Evolutionary conservation across 495 filamentous ascomycete species (phyloP).

Genomic region (Penicillium daleae): DNA sequence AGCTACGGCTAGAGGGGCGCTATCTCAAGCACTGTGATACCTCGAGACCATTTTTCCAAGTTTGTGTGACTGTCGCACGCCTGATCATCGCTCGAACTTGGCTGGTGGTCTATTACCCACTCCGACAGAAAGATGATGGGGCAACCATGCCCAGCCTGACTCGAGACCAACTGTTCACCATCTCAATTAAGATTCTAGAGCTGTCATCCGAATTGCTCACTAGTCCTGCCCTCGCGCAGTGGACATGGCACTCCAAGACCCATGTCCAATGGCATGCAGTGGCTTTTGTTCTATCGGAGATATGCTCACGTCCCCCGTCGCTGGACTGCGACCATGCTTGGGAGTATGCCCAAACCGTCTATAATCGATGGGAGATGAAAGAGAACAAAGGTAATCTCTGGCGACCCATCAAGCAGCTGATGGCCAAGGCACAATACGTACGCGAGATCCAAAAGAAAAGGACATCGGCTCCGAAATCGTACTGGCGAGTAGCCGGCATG

Average conservation of each 20-base stretch:
- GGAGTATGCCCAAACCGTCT: conserved; percentile 13
- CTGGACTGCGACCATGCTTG: conserved; percentile 15
- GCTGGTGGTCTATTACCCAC: conserved; percentile 66
- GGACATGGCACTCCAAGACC: conserved; percentile 80
- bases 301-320: conserved; percentile 22
- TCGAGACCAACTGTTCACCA: conserved; percentile 74
- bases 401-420: conserved; percentile 12
- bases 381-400: conserved; percentile 15
- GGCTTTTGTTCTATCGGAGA: conserved; percentile 60
- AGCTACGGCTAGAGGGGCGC: conserved; percentile 57
- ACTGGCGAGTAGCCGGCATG: neutral
- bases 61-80: conserved; percentile 68
- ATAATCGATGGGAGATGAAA: conserved; percentile 12
- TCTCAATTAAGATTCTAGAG: conserved; percentile 76
- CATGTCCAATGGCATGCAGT: conserved; percentile 85
- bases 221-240: conserved; percentile 63
- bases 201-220: conserved; percentile 65
- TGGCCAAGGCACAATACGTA: conserved; percentile 15
- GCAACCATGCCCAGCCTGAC: conserved; percentile 55
- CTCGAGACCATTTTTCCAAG: conserved; percentile 66
- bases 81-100: conserved; percentile 71
- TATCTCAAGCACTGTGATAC: conserved; percentile 61
- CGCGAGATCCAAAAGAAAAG: conserved; percentile 10
- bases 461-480: neutral
- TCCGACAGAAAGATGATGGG: conserved; percentile 40